Percentiles rank a stretch among this genome's conserved stretches.
These are phyloP conservation scores for Salix brachista DNA, from an alignment of 345 rosid species.

Conservation along the genomic window DNA sequence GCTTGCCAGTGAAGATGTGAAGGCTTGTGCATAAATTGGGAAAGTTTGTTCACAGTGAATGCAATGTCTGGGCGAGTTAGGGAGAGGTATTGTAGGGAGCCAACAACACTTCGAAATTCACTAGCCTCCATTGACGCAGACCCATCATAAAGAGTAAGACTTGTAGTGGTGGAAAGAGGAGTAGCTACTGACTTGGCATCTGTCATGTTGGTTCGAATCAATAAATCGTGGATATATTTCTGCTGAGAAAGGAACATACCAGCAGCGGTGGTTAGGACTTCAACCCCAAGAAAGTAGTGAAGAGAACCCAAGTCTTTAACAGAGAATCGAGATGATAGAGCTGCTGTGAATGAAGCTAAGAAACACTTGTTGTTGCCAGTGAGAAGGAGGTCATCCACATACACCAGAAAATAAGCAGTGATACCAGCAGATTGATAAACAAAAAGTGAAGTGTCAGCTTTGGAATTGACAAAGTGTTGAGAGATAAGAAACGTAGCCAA, in stretches of 20 bases:
- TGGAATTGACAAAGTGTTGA: too few species aligned
- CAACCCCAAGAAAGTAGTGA: neutral
- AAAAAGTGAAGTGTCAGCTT: too few species aligned
- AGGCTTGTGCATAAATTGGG: too few species aligned
- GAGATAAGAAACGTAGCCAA: too few species aligned
- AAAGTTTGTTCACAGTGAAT: too few species aligned
- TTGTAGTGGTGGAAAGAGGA: accelerated
- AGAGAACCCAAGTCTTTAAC: neutral
- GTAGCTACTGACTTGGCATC: neutral
- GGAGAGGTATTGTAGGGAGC: too few species aligned
- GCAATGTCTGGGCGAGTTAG: too few species aligned
- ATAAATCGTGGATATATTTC: accelerated
- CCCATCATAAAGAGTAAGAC: neutral
- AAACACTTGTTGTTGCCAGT: accelerated
- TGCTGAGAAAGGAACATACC: accelerated
- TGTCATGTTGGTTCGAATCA: neutral
- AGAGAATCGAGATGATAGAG: neutral
- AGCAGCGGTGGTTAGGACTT: too few species aligned
- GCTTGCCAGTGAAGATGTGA: neutral
- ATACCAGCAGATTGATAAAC: too few species aligned
- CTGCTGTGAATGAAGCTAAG: accelerated
- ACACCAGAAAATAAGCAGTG: too few species aligned
- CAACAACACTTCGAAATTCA: too few species aligned
- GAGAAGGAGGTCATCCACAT: too few species aligned
- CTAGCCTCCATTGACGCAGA: accelerated